Evolutionary conservation across 2,329 filamentous ascomycete genomes (phyloP).

Genomic region (Paramyrothecium sp.): DNA sequence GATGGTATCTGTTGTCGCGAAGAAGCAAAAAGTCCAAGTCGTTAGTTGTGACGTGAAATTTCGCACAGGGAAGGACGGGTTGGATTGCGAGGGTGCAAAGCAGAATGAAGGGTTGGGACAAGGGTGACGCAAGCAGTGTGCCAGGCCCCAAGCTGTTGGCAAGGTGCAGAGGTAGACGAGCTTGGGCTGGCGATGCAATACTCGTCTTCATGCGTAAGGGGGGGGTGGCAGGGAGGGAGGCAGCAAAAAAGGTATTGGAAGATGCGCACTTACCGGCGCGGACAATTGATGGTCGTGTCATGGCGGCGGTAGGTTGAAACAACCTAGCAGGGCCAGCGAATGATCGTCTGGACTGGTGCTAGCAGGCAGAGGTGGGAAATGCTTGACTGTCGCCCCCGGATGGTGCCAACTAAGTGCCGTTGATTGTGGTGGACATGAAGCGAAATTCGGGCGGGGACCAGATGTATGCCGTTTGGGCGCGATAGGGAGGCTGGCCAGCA

Average conservation of each 20-base stretch:
- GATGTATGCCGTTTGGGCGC: not conserved
- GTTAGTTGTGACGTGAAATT: conserved; percentile 9
- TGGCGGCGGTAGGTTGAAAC: conserved; percentile 29
- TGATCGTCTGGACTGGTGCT: not conserved
- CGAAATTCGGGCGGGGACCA: not conserved
- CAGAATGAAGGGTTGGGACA: conserved; percentile 16
- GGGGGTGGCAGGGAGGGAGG: conserved; percentile 7
- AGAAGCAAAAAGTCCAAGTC: conserved; percentile 11
- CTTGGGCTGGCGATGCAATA: not conserved
- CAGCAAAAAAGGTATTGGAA: conserved; percentile 10
- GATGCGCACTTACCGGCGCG: conserved; percentile 53
- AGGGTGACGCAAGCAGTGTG: conserved; percentile 15
- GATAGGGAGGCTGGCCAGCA: not conserved
- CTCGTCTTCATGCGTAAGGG: conserved; percentile 5
- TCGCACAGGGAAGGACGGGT: not conserved
- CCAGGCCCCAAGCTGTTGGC: conserved; percentile 10
- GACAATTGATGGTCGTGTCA: conserved; percentile 60
- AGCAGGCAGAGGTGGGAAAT: not conserved
- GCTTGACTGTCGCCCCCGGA: not conserved
- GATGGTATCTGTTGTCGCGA: conserved; percentile 69
- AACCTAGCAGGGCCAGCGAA: not conserved
- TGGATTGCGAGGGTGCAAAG: conserved; percentile 4
- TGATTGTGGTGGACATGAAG: not conserved
- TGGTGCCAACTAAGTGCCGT: not conserved
- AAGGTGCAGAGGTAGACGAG: conserved; percentile 3